Evolutionary conservation across 2,329 filamentous ascomycete species (phyloP), one percentile per base, ranked within the genome.

Genomic region (Diaporthe caulivora): DNA sequence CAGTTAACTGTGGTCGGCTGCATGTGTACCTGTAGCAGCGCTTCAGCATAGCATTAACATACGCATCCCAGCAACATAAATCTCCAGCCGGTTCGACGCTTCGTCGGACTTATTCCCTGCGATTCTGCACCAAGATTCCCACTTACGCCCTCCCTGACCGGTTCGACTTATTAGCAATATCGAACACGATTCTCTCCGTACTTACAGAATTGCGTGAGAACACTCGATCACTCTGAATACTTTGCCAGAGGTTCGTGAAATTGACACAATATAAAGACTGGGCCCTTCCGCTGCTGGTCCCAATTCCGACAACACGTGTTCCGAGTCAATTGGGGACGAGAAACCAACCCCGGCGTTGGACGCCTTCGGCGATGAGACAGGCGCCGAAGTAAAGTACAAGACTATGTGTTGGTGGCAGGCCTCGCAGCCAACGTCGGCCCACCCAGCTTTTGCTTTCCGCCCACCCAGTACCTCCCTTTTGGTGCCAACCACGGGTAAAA

Each of bases 381-480:
- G 8, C 57, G 37, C 57, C n/a, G 57, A 60, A 15, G 57, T 60
- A 15, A 60, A 60, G 24, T 60, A 60, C 37, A 60, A 60, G 37
- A 60, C 57, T 2, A 60, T 60, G 57, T 8, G 2, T n/a, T 60
- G 57, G 37, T 60, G 57, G 57, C 57, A 60, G 24, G 57, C 57
- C 15, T n/a, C n/a, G n/a, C n/a, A n/a, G n/a, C n/a, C n/a, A n/a
- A n/a, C n/a, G n/a, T n/a, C n/a, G n/a, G n/a, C n/a, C n/a, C n/a
- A n/a, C n/a, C n/a, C n/a, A n/a, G n/a, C n/a, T n/a, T n/a, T n/a
- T n/a, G n/a, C n/a, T n/a, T n/a, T n/a, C n/a, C n/a, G n/a, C n/a
- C n/a, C n/a, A n/a, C n/a, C n/a, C n/a, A n/a, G n/a, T n/a, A n/a
- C n/a, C n/a, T n/a, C n/a, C n/a, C n/a, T n/a, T n/a, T n/a, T n/a